Evolutionary conservation across 139 green algal genomes (phyloP).

Genomic region (Chlorella sp.): DNA sequence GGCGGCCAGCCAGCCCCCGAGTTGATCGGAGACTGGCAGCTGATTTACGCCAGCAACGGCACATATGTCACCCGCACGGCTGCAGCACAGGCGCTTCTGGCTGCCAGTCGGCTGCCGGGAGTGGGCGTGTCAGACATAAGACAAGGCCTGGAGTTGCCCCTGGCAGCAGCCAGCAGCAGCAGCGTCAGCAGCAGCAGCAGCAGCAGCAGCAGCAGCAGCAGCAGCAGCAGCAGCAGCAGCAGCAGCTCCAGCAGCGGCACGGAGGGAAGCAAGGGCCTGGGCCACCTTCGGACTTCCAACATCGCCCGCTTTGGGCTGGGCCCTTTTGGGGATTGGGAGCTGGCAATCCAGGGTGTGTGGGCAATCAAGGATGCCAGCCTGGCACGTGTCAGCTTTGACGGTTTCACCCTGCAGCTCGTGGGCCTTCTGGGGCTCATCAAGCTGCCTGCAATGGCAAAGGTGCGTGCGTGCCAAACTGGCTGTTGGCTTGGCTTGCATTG

Average conservation of each 20-base stretch:
- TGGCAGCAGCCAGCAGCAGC: neutral
- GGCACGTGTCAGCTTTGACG: slow-evolving; percentile 9
- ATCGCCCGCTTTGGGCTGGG: neutral
- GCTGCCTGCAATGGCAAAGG: slow-evolving; percentile 29
- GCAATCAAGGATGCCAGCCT: neutral
- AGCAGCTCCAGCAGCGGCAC: neutral
- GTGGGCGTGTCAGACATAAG: slow-evolving; percentile 9
- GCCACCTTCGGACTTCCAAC: slow-evolving; percentile 5
- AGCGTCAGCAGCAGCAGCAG: neutral
- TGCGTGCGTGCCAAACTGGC: neutral
- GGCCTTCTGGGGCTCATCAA: slow-evolving; percentile 4
- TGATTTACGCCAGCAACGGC: slow-evolving; percentile 14
- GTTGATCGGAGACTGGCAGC: neutral
- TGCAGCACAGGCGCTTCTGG: slow-evolving; percentile 4
- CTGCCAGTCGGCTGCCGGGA: slow-evolving; percentile 11
- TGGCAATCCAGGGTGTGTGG: slow-evolving; percentile 3
- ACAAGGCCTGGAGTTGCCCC: neutral
- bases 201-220: neutral
- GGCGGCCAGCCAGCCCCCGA: neutral
- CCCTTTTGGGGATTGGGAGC: slow-evolving; percentile 17
- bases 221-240: neutral
- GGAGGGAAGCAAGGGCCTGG: neutral
- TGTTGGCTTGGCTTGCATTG: neutral
- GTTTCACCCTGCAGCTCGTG: slow-evolving; percentile 22
- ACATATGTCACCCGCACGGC: slow-evolving; percentile 22